Evolutionary conservation across 768 basidiomycete genomes (phyloP).

Genomic region (Leucosporidium creatinivorum): DNA sequence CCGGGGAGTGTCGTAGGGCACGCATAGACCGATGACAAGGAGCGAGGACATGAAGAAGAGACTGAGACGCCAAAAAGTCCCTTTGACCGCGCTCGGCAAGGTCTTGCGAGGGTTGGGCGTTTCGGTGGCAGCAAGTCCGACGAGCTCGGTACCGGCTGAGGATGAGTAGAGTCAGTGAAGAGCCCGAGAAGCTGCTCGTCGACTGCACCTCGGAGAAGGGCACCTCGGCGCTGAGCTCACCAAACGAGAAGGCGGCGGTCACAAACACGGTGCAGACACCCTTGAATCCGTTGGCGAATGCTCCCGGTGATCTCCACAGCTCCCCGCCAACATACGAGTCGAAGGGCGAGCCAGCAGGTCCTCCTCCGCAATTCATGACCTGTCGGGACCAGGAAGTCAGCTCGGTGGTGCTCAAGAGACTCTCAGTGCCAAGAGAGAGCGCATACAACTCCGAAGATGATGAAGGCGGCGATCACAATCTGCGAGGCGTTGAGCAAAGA

Average conservation of each 20-base stretch:
- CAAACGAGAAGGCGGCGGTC: slow-evolving; percentile 70
- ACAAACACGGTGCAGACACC: slow-evolving; percentile 59
- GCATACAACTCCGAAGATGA: slow-evolving; percentile 61
- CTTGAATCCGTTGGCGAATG: slow-evolving; percentile 56
- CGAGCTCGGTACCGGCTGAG: slow-evolving; percentile 58
- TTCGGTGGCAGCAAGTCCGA: slow-evolving; percentile 89
- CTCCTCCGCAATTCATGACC: too few relatives aligned
- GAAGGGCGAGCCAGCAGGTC: background rate
- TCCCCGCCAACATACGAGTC: slow-evolving; percentile 40
- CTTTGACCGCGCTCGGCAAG: slow-evolving; percentile 80
- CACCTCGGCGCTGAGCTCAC: slow-evolving; percentile 44
- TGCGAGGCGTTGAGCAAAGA: slow-evolving; percentile 37
- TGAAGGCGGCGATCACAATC: slow-evolving; percentile 65
- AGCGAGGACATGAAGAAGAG: slow-evolving; percentile 53
- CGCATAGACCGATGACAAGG: slow-evolving; percentile 42
- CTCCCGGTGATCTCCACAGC: slow-evolving; percentile 57
- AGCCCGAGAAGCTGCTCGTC: too few relatives aligned
- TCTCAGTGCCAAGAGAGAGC: too few relatives aligned
- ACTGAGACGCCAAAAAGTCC: slow-evolving; percentile 76
- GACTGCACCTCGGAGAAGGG: too few relatives aligned
- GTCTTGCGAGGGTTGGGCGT: slow-evolving; percentile 68
- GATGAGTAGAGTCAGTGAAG: background rate
- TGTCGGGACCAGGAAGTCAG: too few relatives aligned
- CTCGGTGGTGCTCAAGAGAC: too few relatives aligned
- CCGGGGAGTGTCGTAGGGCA: slow-evolving; percentile 47